Evolutionary conservation across 345 rosid genomes (phyloP).

Genomic region (Eucalyptus regnans): DNA sequence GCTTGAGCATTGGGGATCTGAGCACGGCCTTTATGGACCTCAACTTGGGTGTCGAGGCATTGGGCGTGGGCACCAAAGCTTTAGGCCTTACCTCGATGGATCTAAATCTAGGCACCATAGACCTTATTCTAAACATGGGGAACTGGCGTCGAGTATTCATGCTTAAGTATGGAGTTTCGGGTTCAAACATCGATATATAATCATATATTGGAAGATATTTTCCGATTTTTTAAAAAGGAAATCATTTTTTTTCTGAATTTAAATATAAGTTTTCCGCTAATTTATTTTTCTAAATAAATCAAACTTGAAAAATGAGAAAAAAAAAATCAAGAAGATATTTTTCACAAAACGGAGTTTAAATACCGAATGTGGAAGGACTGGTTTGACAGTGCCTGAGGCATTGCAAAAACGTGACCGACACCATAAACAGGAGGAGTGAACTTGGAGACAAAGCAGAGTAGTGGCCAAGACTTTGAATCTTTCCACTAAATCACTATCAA

Average conservation of each 20-base stretch:
- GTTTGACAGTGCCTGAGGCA: not conserved
- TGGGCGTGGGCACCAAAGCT: not conserved
- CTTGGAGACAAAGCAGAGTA: not conserved
- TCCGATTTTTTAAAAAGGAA: too few species aligned
- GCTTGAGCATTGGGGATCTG: not conserved
- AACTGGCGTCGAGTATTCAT: accelerated
- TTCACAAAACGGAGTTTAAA: not conserved
- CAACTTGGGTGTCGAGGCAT: not conserved
- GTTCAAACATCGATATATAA: accelerated
- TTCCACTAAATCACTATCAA: not conserved
- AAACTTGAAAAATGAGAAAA: too few species aligned
- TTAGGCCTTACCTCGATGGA: not conserved
- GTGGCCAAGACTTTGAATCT: not conserved
- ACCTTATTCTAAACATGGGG: too few species aligned
- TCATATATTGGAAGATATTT: not conserved
- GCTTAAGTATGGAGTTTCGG: too few species aligned
- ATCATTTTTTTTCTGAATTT: not conserved
- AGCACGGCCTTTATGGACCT: not conserved
- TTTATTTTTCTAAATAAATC: too few species aligned
- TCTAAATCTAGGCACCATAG: accelerated
- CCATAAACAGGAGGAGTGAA: not conserved
- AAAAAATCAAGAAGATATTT: not conserved
- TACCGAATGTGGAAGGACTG: not conserved
- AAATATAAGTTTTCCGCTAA: accelerated
- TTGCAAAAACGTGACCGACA: not conserved